Percentiles rank a stretch among this genome's conserved stretches.
Evolutionary conservation across 208 protist genomes (phyloP).

Genomic region (Trypanosoma brucei): DNA sequence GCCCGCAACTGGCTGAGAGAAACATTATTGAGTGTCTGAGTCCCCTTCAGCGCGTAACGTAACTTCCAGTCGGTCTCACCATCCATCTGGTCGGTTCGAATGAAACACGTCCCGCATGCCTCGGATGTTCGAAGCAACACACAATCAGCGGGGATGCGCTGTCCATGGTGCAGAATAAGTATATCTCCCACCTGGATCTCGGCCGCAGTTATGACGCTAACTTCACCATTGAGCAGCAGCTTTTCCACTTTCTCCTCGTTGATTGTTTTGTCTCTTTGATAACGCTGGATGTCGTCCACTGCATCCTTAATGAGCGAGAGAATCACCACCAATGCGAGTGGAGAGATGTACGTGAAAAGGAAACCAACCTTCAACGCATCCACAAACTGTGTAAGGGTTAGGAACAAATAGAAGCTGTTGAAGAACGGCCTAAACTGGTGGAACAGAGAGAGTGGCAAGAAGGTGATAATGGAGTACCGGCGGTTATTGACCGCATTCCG

Average conservation of each 20-base stretch:
- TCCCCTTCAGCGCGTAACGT: slow-evolving; percentile 56
- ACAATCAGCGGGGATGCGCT: slow-evolving; percentile 96
- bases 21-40: slow-evolving; percentile 30
- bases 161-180: slow-evolving; percentile 87
- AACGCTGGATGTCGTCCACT: slow-evolving; percentile 94
- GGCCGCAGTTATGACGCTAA: slow-evolving; percentile 45
- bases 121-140: slow-evolving; percentile 96
- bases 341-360: slow-evolving; percentile 94
- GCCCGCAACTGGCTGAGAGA: slow-evolving; percentile 37
- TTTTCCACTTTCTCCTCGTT: slow-evolving; percentile 79
- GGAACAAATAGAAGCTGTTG: slow-evolving; percentile 86
- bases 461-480: slow-evolving; percentile 71
- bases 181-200: slow-evolving; percentile 95
- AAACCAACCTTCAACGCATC: slow-evolving; percentile 86
- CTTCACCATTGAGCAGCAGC: slow-evolving; percentile 42
- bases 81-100: slow-evolving; percentile 98
- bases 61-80: slow-evolving; percentile 99
- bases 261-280: slow-evolving; percentile 72
- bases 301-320: slow-evolving; percentile 92
- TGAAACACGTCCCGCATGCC: slow-evolving; percentile 91
- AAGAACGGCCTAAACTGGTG: slow-evolving; percentile 80
- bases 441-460: slow-evolving; percentile 71
- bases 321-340: slow-evolving; percentile 88
- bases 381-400: slow-evolving; percentile 80
- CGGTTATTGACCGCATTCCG: slow-evolving; percentile 81